phyloP scores from a whole-genome alignment of 768 basidiomycete genomes.

The Strobilomyces confusus region DNA sequence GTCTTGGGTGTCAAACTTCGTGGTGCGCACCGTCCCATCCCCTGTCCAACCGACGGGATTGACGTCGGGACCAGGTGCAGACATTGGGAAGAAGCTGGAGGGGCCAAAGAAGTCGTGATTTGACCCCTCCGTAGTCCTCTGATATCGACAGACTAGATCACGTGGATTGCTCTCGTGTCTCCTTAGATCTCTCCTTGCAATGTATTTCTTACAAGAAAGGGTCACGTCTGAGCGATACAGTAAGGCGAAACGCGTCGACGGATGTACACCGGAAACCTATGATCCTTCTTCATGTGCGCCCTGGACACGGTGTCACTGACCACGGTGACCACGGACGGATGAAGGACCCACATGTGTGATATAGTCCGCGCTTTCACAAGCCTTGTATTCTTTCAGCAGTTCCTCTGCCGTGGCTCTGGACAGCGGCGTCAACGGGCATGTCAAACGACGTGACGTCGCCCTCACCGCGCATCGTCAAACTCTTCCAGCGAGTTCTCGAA shows the following conservation, averaged over 20 bases:
- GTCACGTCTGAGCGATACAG: conserved; percentile 2
- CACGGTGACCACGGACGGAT: not conserved
- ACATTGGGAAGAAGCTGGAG: conserved; percentile 87
- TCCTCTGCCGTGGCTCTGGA: conserved; percentile 80
- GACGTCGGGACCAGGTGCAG: conserved; percentile 44
- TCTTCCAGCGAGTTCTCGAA: conserved; percentile 92
- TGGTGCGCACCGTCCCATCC: conserved; percentile 46
- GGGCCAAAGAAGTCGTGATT: conserved; percentile 67
- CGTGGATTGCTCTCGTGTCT: conserved; percentile 14
- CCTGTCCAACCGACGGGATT: not conserved
- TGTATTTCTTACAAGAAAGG: conserved; percentile 18
- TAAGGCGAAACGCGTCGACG: not conserved
- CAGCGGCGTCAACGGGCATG: not conserved
- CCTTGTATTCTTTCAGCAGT: conserved; percentile 89
- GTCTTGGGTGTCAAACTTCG: conserved; percentile 83
- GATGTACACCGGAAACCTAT: not conserved
- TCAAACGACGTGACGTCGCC: not conserved
- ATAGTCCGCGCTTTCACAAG: conserved; percentile 94
- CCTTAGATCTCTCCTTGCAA: conserved; percentile 22
- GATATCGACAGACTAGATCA: conserved; percentile 27
- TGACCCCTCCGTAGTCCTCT: conserved; percentile 36
- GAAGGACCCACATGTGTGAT: conserved; percentile 68
- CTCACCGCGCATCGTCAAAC: conserved; percentile 94
- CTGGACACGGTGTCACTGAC: conserved; percentile 15
- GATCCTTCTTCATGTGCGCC: conserved; percentile 34